A percentile compares a stretch with the other conserved stretches of the same genome.
These are phyloP conservation scores for Alternaria alternata DNA, from an alignment of 2,329 filamentous ascomycete species.

Conservation along the genomic window DNA sequence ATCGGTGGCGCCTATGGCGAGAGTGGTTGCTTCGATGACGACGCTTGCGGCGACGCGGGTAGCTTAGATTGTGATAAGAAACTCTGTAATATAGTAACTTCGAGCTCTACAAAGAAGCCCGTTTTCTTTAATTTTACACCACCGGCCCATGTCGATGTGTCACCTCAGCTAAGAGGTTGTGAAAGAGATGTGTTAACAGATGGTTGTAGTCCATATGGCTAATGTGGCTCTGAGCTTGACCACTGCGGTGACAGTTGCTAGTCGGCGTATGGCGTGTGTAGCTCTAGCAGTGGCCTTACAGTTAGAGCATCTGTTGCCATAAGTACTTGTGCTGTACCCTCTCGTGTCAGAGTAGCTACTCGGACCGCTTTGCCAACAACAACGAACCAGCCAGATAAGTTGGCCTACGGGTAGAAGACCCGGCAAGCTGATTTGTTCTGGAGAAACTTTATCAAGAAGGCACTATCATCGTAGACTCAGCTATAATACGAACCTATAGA, in stretches of 20 bases:
- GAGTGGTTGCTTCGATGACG: neutral
- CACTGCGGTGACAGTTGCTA: no score
- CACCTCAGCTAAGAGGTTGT: neutral
- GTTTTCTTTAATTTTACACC: neutral
- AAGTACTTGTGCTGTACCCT: accelerated
- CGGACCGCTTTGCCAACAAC: accelerated
- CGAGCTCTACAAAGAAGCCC: neutral
- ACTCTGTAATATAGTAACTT: neutral
- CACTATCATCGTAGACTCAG: no score
- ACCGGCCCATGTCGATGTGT: neutral
- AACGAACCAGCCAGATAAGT: no score
- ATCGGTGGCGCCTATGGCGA: neutral
- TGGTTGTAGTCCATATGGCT: neutral
- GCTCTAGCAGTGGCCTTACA: no score
- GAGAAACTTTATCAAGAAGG: no score
- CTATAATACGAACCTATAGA: accelerated
- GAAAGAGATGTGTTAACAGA: no score
- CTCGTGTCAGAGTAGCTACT: no score
- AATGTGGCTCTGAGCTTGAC: neutral
- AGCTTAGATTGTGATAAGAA: neutral
- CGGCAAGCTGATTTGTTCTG: no score
- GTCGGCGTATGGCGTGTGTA: no score
- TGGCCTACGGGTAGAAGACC: no score
- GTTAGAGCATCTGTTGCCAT: accelerated
- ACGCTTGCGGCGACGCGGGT: neutral